These are phyloP conservation scores for Penicillium alfredii DNA, from an alignment of 495 filamentous ascomycete genomes.

Conservation along the genomic window DNA sequence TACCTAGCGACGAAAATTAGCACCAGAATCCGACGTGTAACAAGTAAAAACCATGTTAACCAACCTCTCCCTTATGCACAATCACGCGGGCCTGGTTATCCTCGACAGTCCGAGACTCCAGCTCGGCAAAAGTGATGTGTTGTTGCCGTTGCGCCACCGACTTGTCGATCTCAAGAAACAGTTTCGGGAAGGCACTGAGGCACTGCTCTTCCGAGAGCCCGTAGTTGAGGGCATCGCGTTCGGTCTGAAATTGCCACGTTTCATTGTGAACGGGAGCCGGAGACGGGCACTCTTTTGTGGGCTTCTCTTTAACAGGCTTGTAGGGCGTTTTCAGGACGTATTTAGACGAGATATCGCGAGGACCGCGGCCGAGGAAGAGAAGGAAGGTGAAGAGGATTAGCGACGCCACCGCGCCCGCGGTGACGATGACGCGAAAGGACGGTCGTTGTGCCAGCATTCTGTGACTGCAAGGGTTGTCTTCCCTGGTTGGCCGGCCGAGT, in stretches of 20 bases:
- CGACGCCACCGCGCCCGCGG: constrained; percentile 25
- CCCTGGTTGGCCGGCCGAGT: no score
- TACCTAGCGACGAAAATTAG: constrained; percentile 18
- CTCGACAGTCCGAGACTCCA: constrained; percentile 25
- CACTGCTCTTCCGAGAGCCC: constrained; percentile 39
- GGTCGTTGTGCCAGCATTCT: constrained; percentile 22
- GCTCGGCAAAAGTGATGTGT: constrained; percentile 25
- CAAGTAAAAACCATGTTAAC: constrained; percentile 3
- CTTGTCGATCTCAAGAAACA: constrained; percentile 41
- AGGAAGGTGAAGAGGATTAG: constrained; percentile 30
- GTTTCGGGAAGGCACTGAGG: constrained; percentile 37
- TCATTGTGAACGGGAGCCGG: constrained; percentile 5
- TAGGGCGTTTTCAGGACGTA: constrained; percentile 24
- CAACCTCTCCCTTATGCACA: constrained; percentile 37
- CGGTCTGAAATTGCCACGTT: constrained; percentile 29
- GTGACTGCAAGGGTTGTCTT: constrained; percentile 5
- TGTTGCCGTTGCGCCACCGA: constrained; percentile 18
- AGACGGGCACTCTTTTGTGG: constrained; percentile 5
- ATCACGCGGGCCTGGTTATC: constrained; percentile 38
- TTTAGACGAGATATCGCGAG: constrained; percentile 12
- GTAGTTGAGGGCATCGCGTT: constrained; percentile 34
- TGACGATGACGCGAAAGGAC: constrained; percentile 31
- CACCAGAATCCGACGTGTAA: not conserved
- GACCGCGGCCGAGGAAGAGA: constrained; percentile 13
- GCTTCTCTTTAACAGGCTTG: no score